phyloP scores from a whole-genome alignment of 2,329 filamentous ascomycete species.

The Arthrocladium fulminans region DNA sequence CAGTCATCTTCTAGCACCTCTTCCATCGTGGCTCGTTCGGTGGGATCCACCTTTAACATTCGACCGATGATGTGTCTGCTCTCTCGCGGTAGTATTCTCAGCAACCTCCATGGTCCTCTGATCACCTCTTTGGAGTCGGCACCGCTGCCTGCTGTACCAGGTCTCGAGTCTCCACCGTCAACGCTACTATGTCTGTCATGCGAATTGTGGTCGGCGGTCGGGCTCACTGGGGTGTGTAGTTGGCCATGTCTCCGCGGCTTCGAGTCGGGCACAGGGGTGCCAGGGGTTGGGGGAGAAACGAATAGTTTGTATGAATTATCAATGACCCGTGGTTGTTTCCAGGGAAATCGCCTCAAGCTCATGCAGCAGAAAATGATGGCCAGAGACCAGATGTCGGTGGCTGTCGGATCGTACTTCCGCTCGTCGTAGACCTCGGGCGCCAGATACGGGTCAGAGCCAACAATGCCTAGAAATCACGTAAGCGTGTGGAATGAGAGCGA shows the following conservation, averaged over 20 bases:
- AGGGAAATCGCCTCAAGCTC: slow-evolving; percentile 88
- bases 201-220: background rate
- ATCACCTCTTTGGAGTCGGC: slow-evolving; percentile 65
- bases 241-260: slow-evolving; percentile 27
- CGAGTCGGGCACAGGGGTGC: slow-evolving; percentile 40
- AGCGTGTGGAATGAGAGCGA: slow-evolving; percentile 1
- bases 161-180: slow-evolving; percentile 15
- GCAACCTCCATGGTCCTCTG: slow-evolving; percentile 81
- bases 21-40: slow-evolving; percentile 69
- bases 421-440: slow-evolving; percentile 95
- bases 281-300: slow-evolving; percentile 71
- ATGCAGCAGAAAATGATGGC: slow-evolving; percentile 99
- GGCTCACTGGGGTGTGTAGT: slow-evolving; percentile 11
- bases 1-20: slow-evolving; percentile 84
- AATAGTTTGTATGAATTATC: slow-evolving; percentile 96
- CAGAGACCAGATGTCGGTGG: slow-evolving; percentile 94
- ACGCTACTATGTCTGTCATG: slow-evolving; percentile 14
- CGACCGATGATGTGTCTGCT: slow-evolving; percentile 79
- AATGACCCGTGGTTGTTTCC: slow-evolving; percentile 85
- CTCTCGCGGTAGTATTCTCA: slow-evolving; percentile 79
- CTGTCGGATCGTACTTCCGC: slow-evolving; percentile 84
- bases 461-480: slow-evolving; percentile 50
- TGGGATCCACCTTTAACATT: slow-evolving; percentile 86
- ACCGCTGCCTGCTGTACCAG: slow-evolving; percentile 12
- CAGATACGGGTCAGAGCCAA: slow-evolving; percentile 88